A percentile compares a stretch with the other conserved stretches of the same genome.
phyloP scores from a whole-genome alignment of 2,329 filamentous ascomycete genomes.

The Ophiostoma sp. region DNA sequence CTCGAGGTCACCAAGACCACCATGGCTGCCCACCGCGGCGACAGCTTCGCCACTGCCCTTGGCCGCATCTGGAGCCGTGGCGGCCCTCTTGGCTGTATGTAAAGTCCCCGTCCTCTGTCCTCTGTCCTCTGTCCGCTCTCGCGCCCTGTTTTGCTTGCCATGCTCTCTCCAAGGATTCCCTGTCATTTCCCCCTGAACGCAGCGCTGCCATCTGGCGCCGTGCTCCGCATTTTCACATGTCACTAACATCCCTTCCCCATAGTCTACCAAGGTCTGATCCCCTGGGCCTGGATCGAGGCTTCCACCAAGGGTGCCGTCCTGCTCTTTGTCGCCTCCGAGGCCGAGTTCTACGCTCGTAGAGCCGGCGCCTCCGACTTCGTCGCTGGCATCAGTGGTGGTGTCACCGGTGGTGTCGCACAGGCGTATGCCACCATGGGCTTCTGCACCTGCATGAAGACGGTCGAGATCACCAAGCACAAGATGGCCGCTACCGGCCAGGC shows the following conservation, averaged over 20 bases:
- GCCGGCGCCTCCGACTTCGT: slow-evolving; percentile 82
- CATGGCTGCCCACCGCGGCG: slow-evolving; percentile 93
- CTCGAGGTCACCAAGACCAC: slow-evolving; percentile 99
- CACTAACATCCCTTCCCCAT: slow-evolving; percentile 27
- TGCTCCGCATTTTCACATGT: slow-evolving; percentile 4
- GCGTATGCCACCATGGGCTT: slow-evolving; percentile 99
- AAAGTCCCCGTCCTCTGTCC: neutral
- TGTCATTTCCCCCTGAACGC: too few relatives aligned
- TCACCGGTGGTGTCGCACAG: slow-evolving; percentile 91
- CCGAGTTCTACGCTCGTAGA: slow-evolving; percentile 85
- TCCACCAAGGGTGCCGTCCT: slow-evolving; percentile 98
- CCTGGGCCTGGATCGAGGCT: slow-evolving; percentile 99
- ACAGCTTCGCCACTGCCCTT: slow-evolving; percentile 78
- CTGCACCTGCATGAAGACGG: slow-evolving; percentile 99
- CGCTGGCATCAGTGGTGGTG: slow-evolving; percentile 82
- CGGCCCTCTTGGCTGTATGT: slow-evolving; percentile 88
- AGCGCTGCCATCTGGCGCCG: too few relatives aligned
- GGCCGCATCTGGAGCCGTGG: slow-evolving; percentile 87
- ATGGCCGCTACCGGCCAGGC: slow-evolving; percentile 74
- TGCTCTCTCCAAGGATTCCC: too few relatives aligned
- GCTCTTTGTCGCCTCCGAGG: slow-evolving; percentile 97
- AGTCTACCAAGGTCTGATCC: slow-evolving; percentile 99
- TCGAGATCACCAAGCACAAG: slow-evolving; percentile 99
- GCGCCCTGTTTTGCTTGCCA: neutral
- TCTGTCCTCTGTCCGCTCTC: neutral